Conservation (phyloP, 2,329 filamentous ascomycete species). For the Sarocladiaceae sp. region DNA sequence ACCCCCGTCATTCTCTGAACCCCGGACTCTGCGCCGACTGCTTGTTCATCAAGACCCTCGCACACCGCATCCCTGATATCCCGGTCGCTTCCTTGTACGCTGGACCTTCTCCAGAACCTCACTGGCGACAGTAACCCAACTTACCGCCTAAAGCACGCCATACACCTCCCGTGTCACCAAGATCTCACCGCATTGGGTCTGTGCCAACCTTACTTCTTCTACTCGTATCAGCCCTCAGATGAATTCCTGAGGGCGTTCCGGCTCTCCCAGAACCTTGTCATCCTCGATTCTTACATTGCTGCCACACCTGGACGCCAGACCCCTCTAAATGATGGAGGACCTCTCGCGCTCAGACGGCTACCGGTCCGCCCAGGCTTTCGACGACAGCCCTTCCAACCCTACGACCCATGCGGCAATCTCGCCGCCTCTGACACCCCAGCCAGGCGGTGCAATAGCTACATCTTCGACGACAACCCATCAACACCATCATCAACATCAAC, state of each 20-base stretch:
- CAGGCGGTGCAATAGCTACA: background rate
- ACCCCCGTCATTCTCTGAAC: background rate
- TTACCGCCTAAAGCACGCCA: background rate
- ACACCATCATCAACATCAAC: constrained; percentile 3
- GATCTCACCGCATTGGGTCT: too few species aligned
- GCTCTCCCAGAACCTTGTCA: background rate
- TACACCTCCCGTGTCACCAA: constrained; percentile 1
- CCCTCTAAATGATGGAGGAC: constrained; percentile 4
- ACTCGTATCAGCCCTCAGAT: background rate
- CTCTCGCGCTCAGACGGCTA: constrained; percentile 7
- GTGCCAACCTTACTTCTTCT: too few species aligned
- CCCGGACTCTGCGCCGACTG: constrained; percentile 5
- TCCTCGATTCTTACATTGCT: background rate
- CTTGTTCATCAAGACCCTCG: too few species aligned
- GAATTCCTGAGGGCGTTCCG: background rate
- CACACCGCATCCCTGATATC: too few species aligned
- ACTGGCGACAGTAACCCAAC: background rate
- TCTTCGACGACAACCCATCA: background rate
- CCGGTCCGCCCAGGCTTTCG: background rate
- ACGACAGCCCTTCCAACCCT: constrained; percentile 1
- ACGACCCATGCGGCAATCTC: background rate
- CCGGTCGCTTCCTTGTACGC: background rate
- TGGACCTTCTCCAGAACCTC: background rate
- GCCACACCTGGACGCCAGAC: too few species aligned
- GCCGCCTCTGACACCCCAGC: constrained; percentile 6